Base-by-base conservation (phyloP, 768 basidiomycete genomes). In the Trametes sanguinea region DNA sequence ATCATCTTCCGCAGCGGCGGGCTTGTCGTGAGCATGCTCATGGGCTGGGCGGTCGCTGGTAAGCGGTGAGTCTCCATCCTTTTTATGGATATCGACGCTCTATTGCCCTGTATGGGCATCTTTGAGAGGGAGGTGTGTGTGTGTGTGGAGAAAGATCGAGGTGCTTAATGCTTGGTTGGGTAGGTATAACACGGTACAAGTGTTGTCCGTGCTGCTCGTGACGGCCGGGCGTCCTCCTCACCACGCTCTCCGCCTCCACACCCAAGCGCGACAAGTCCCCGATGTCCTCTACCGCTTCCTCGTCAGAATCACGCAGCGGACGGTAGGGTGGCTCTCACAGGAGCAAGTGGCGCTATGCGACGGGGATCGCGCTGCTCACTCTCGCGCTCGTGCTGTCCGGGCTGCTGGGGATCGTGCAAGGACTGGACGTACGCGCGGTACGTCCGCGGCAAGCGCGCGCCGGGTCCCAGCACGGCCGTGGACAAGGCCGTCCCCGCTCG, bases 1-100 rank as follows among this genome's bases (percentile, higher is more conserved):
- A 96, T 98, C 72, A 90, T 98, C 62, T 96, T 96, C 71, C 83
- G 95, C 44, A 93, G 91, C 66, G 94, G 91, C 0, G 95, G 94
- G 0, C 77, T 96, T 57, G 83, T 93, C 35, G 79, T 95, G 32
- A 94, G 88, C 67, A 88, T 98, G 85, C 32, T 89, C 13, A 80
- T 95, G 52, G 94, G 93, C 1, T 88, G 85, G 80, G 57, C 89
- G 2, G 62, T 93, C 16, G 81, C 77, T 2, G 80, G 83, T 2
- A 90, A 88, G 73, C 81, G 81, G 85, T 89, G 62, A 57, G 84
- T 74, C 59, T 51, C 33, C 29, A 4, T 45, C 29, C 33, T 14
- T 27, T 27, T 1, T 22, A 22, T 22, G 22, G 1, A 22, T 22
- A 8, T 1, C 22, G 22, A 22, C 22, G 22, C 22, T 22, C 22